Conservation (phyloP, 1,139 yeast species). For the Blastobotrys proliferans region DNA sequence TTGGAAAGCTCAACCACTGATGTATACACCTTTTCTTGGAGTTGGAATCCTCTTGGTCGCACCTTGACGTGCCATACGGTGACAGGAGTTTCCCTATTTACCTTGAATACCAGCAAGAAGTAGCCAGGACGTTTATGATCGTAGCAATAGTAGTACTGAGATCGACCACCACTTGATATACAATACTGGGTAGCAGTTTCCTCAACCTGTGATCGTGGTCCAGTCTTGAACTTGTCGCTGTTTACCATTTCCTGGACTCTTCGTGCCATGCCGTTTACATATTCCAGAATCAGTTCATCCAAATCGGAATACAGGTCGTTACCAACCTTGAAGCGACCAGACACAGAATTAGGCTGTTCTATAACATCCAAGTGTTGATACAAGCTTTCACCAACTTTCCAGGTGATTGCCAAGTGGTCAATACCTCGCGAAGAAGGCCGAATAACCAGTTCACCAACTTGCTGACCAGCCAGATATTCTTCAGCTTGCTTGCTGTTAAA, state of each 20-base stretch:
- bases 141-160: conserved; percentile 87
- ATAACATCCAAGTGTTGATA: conserved; percentile 88
- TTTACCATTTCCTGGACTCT: conserved; percentile 75
- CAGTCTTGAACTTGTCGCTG: conserved; percentile 78
- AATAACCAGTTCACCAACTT: conserved; percentile 88
- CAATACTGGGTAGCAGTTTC: conserved; percentile 71
- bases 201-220: conserved; percentile 65
- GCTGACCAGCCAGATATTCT: conserved; percentile 81
- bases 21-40: conserved; percentile 77
- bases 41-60: conserved; percentile 77
- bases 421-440: conserved; percentile 92
- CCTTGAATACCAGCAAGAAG: conserved; percentile 80
- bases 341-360: conserved; percentile 52
- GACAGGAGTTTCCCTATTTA: conserved; percentile 65
- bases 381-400: conserved; percentile 90
- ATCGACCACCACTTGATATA: conserved; percentile 83
- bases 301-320: conserved; percentile 69
- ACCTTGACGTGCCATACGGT: conserved; percentile 89
- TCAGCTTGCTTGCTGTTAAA: conserved; percentile 88
- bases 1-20: conserved; percentile 85
- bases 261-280: conserved; percentile 78
- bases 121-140: conserved; percentile 93
- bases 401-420: conserved; percentile 85
- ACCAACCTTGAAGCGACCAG: conserved; percentile 68
- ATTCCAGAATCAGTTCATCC: conserved; percentile 89